Conservation (phyloP, 495 filamentous ascomycete genomes). For the Jackrogersella multiformis region DNA sequence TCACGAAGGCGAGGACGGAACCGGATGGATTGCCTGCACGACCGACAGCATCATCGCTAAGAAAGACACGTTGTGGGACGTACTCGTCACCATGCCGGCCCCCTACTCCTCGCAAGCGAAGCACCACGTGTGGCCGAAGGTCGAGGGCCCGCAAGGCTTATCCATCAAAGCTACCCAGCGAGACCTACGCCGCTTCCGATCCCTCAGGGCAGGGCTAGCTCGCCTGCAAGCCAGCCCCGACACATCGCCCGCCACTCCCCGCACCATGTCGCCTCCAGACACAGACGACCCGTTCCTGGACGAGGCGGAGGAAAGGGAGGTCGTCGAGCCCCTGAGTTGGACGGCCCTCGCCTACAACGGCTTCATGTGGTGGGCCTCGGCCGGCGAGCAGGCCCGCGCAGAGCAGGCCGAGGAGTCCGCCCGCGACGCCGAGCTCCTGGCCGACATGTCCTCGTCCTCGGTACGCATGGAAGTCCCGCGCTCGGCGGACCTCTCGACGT, state of each 20-base stretch:
- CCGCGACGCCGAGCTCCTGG: slow-evolving; percentile 59
- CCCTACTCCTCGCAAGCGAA: slow-evolving; percentile 61
- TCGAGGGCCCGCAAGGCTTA: slow-evolving; percentile 68
- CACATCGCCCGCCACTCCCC: slow-evolving; percentile 45
- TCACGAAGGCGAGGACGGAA: slow-evolving; percentile 58
- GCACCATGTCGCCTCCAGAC: slow-evolving; percentile 29
- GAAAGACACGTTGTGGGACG: slow-evolving; percentile 86
- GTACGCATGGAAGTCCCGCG: slow-evolving; percentile 39
- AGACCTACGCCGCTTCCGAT: slow-evolving; percentile 80
- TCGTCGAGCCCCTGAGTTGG: slow-evolving; percentile 87
- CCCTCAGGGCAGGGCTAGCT: slow-evolving; percentile 73
- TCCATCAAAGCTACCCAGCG: slow-evolving; percentile 88
- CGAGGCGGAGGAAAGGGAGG: slow-evolving; percentile 60
- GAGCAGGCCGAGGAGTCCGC: slow-evolving; percentile 59
- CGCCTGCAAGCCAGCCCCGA: slow-evolving; percentile 52
- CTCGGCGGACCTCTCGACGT: slow-evolving; percentile 48
- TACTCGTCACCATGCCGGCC: slow-evolving; percentile 82
- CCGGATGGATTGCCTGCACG: slow-evolving; percentile 91
- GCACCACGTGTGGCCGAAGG: slow-evolving; percentile 75
- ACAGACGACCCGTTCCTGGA: slow-evolving; percentile 49
- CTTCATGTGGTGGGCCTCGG: slow-evolving; percentile 99
- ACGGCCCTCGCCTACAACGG: slow-evolving; percentile 85
- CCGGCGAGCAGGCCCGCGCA: slow-evolving; percentile 79
- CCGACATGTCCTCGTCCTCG: slow-evolving; percentile 43
- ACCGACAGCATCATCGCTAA: slow-evolving; percentile 90